A percentile compares a stretch with the other conserved stretches of the same genome.
These are phyloP conservation scores for Nicotiana knightiana DNA, from an alignment of 257 asterid species.

Conservation along the genomic window DNA sequence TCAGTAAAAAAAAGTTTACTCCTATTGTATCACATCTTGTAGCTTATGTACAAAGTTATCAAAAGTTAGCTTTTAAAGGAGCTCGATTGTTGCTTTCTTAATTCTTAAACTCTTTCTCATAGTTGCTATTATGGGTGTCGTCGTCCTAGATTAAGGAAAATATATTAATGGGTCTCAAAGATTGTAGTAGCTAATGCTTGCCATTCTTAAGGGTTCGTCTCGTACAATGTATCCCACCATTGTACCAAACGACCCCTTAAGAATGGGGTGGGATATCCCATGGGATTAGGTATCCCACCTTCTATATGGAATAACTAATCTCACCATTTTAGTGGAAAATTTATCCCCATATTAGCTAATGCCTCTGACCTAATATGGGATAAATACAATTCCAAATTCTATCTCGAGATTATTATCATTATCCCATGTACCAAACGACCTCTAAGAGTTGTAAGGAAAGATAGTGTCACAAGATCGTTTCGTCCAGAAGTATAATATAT, in stretches of 20 bases:
- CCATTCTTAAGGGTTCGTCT: neutral
- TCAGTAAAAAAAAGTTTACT: neutral
- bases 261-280: no score
- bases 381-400: no score
- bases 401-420: no score
- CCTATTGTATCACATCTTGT: neutral
- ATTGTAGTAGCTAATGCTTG: neutral
- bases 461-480: neutral
- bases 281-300: no score
- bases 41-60: neutral
- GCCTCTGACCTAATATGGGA: no score
- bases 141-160: neutral
- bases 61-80: neutral
- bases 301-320: no score
- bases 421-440: no score
- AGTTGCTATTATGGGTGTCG: neutral
- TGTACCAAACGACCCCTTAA: no score
- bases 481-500: neutral
- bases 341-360: no score
- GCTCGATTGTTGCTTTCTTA: neutral
- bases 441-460: neutral
- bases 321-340: no score
- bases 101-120: neutral
- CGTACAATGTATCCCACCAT: no score
- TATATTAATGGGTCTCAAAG: neutral